phyloP scores from a whole-genome alignment of 139 green algal genomes.

The Eudorina sp. region DNA sequence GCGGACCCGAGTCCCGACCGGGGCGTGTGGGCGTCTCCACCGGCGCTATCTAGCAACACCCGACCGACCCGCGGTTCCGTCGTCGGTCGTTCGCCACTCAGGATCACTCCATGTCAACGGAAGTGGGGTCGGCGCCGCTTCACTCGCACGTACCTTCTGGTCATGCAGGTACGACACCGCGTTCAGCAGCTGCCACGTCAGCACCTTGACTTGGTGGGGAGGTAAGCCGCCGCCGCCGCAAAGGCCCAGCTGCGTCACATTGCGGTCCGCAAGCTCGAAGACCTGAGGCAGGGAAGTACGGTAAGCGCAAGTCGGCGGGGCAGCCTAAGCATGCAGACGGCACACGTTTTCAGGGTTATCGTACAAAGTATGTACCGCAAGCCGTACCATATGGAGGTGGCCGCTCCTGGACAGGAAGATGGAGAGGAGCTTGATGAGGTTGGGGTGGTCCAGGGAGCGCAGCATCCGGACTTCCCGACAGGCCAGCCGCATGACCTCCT shows the following conservation, averaged over 20 bases:
- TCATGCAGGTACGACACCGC: conserved; percentile 50
- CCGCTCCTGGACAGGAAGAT: neutral
- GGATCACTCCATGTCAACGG: too few species aligned
- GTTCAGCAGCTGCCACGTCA: conserved; percentile 60
- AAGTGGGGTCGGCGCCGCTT: too few species aligned
- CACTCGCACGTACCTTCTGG: conserved; percentile 37
- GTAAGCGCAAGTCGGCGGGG: too few species aligned
- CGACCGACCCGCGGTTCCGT: too few species aligned
- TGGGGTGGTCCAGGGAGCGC: neutral
- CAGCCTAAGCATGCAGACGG: too few species aligned
- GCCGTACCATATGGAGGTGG: neutral
- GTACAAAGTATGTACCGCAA: too few species aligned
- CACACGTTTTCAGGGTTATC: too few species aligned
- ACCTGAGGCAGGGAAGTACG: too few species aligned
- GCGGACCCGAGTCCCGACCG: too few species aligned
- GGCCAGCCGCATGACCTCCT: neutral
- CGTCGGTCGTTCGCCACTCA: too few species aligned
- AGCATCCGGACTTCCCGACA: neutral
- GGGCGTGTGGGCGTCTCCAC: too few species aligned
- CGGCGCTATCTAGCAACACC: too few species aligned
- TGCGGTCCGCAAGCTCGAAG: conserved; percentile 48
- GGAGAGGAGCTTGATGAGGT: neutral
- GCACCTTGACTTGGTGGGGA: conserved; percentile 22
- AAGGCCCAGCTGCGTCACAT: conserved; percentile 17
- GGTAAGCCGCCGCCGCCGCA: conserved; percentile 33